A percentile compares a stretch with the other conserved stretches of the same genome.
Conservation (phyloP, 202 grass and related monocot species). For the Brachypodium distachyon region DNA sequence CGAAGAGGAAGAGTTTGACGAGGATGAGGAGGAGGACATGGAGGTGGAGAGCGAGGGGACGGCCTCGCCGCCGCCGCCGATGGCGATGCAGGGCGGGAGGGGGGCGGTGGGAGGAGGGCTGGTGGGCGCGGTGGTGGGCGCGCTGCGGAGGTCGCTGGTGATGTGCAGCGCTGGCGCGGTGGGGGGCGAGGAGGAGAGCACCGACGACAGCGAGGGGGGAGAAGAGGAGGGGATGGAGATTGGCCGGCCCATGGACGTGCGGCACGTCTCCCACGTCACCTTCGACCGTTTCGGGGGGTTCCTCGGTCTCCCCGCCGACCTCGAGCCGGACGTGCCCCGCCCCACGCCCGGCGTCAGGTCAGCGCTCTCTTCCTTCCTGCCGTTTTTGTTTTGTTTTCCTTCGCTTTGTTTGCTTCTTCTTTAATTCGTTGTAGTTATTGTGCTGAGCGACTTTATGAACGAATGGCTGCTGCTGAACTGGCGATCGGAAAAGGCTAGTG, state of each 20-base stretch:
- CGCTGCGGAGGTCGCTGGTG: slow-evolving; percentile 79
- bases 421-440: not conserved
- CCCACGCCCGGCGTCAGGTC: slow-evolving; percentile 80
- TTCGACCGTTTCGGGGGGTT: slow-evolving; percentile 93
- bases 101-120: slow-evolving; percentile 56
- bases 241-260: slow-evolving; percentile 81
- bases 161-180: slow-evolving; percentile 71
- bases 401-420: not conserved
- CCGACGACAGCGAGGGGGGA: not conserved
- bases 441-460: not conserved
- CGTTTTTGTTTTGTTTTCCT: not conserved
- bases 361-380: not conserved
- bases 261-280: slow-evolving; percentile 81
- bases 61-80: slow-evolving; percentile 54
- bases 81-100: slow-evolving; percentile 29
- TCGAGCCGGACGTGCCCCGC: slow-evolving; percentile 56
- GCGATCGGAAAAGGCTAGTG: not conserved
- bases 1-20: slow-evolving; percentile 29
- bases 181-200: slow-evolving; percentile 1
- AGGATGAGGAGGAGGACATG: slow-evolving; percentile 45
- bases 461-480: not conserved
- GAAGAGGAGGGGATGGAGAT: slow-evolving; percentile 56
- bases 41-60: slow-evolving; percentile 42
- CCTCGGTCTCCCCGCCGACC: slow-evolving; percentile 79
- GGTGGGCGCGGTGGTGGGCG: slow-evolving; percentile 51